Percentiles rank a stretch among this genome's conserved stretches.
phyloP scores from a whole-genome alignment of 2,329 filamentous ascomycete species.

The Apiospora aurea region DNA sequence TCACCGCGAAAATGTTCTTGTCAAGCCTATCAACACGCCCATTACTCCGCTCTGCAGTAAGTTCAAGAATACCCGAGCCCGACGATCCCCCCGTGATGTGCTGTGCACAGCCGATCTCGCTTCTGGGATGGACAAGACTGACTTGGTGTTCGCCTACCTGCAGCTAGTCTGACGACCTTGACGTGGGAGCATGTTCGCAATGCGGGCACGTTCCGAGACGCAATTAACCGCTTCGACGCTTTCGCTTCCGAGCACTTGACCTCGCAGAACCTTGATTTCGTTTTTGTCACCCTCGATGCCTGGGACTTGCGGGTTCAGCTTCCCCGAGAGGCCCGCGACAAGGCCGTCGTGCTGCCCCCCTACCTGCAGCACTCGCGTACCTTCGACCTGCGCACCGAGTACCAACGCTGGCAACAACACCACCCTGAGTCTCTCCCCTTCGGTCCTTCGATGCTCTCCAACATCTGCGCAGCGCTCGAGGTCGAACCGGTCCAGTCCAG shows the following conservation, averaged over 20 bases:
- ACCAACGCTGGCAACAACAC: constrained; percentile 98
- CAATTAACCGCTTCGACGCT: constrained; percentile 91
- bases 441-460: constrained; percentile 91
- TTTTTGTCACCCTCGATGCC: constrained; percentile 96
- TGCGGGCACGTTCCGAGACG: constrained; percentile 96
- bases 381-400: constrained; percentile 96
- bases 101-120: constrained; percentile 13
- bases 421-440: constrained; percentile 98
- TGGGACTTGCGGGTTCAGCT: constrained; percentile 99
- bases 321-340: constrained; percentile 96
- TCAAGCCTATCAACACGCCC: constrained; percentile 98
- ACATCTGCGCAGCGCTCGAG: constrained; percentile 97
- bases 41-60: constrained; percentile 99
- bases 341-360: constrained; percentile 93
- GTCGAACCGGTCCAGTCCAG: constrained; percentile 98
- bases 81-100: not conserved
- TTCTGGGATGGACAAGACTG: constrained; percentile 17
- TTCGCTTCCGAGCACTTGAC: constrained; percentile 93
- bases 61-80: constrained; percentile 48
- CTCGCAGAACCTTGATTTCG: constrained; percentile 92
- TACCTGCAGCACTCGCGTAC: constrained; percentile 98
- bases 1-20: constrained; percentile 92
- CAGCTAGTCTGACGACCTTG: constrained; percentile 94
- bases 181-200: constrained; percentile 99
- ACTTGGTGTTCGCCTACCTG: constrained; percentile 25